Conservation (phyloP, 2,329 filamentous ascomycete species). For the Trichophyton mentagrophytes region DNA sequence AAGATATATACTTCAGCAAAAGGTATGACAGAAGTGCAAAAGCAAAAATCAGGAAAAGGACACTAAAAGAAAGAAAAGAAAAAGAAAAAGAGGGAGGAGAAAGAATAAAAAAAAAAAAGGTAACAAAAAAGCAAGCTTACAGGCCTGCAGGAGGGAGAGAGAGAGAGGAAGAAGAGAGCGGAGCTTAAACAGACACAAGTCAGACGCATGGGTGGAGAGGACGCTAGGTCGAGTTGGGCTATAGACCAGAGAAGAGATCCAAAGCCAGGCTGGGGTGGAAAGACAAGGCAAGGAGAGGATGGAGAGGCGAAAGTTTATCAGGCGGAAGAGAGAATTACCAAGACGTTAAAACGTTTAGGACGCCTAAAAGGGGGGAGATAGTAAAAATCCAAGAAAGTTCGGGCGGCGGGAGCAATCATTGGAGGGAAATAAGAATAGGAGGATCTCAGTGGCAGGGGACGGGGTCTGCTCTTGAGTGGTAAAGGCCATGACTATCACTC, state of each 20-base stretch:
- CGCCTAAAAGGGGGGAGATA: background rate
- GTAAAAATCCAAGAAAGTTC: background rate
- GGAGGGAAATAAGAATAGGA: background rate
- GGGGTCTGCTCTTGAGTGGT: background rate
- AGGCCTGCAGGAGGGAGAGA: background rate
- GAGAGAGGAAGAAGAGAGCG: background rate
- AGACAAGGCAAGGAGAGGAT: slow-evolving; percentile 6
- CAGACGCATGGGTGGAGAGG: slow-evolving; percentile 1
- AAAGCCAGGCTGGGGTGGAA: slow-evolving; percentile 2
- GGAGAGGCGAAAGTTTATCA: slow-evolving; percentile 5
- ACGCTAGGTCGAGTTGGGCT: slow-evolving; percentile 3
- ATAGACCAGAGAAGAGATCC: background rate
- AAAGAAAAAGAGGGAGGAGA: background rate
- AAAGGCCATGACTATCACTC: background rate
- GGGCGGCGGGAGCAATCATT: slow-evolving; percentile 1
- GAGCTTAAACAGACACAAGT: slow-evolving; percentile 2
- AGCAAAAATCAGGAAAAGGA: background rate
- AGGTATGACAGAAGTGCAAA: slow-evolving; percentile 2
- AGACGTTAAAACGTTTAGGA: slow-evolving; percentile 3
- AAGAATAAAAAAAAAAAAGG: background rate
- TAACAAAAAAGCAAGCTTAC: background rate
- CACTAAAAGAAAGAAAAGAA: background rate
- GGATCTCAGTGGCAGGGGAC: background rate
- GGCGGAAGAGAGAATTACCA: background rate
- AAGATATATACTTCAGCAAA: slow-evolving; percentile 2